A percentile compares a stretch with the other conserved stretches of the same genome.
phyloP scores from a whole-genome alignment of 2,329 filamentous ascomycete genomes.

The Colletotrichum tropicale region DNA sequence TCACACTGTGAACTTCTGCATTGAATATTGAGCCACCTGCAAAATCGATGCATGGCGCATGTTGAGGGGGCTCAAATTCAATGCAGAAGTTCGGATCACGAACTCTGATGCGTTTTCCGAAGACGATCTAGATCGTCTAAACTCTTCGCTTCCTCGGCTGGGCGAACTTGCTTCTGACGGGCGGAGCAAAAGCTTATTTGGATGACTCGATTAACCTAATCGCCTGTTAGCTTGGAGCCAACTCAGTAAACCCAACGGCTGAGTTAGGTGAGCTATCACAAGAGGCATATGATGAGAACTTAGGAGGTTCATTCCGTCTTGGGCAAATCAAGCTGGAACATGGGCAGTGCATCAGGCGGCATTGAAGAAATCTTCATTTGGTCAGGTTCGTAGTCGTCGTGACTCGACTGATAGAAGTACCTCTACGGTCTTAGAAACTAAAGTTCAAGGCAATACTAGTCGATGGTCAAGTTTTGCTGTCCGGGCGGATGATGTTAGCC shows the following conservation, averaged over 20 bases:
- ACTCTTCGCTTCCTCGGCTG: not conserved
- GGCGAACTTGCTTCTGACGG: not conserved
- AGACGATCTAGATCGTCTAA: not conserved
- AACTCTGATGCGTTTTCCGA: not conserved
- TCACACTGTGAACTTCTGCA: not conserved
- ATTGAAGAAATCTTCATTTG: not conserved
- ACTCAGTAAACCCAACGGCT: not conserved
- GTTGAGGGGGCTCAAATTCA: fast-evolving
- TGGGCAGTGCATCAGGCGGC: too few species aligned
- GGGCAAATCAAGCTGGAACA: not conserved
- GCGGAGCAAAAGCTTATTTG: not conserved
- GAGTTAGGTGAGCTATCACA: too few species aligned
- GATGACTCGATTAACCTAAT: too few species aligned
- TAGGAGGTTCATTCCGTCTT: too few species aligned
- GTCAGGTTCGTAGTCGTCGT: not conserved
- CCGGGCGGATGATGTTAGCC: too few species aligned
- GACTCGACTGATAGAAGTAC: not conserved
- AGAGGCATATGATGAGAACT: too few species aligned
- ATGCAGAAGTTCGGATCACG: not conserved
- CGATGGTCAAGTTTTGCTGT: too few species aligned
- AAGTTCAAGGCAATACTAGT: too few species aligned
- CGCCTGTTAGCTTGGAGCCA: not conserved
- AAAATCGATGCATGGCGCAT: not conserved
- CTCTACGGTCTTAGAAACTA: too few species aligned
- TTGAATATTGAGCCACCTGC: not conserved